Evolutionary conservation across 108 stramenopile genomes (phyloP).

Genomic region (Discostella stelligeroides): DNA sequence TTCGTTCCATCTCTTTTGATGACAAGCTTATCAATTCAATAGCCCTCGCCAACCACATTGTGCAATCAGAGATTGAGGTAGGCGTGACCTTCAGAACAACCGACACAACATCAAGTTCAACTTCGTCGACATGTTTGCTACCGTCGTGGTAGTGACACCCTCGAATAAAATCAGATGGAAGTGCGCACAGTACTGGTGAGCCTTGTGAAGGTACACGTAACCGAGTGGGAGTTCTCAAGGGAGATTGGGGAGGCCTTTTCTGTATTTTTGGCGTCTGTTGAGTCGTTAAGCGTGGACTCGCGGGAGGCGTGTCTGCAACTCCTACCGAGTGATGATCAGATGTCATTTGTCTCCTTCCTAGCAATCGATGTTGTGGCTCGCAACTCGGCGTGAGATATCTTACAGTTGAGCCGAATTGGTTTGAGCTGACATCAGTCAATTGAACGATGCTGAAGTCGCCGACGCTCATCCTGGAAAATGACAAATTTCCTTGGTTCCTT

Average conservation of each 20-base stretch:
- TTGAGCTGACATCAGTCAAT: conserved; percentile 19
- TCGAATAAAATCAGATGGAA: conserved; percentile 17
- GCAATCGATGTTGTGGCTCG: conserved; percentile 27
- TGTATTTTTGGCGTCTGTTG: conserved; percentile 9
- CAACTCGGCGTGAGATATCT: conserved; percentile 17
- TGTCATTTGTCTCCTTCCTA: conserved; percentile 5
- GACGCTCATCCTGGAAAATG: conserved; percentile 27
- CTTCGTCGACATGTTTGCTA: conserved; percentile 64
- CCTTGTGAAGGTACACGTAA: background rate
- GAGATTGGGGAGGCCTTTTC: background rate
- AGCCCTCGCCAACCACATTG: conserved; percentile 57
- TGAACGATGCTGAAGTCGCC: conserved; percentile 27
- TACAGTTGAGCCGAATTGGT: background rate
- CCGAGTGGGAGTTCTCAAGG: conserved; percentile 16
- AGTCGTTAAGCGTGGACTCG: background rate
- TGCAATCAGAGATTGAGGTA: conserved; percentile 70
- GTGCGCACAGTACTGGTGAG: background rate
- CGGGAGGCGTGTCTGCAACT: background rate
- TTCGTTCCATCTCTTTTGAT: conserved; percentile 78
- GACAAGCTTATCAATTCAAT: conserved; percentile 62
- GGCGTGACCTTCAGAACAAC: conserved; percentile 67
- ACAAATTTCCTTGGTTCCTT: conserved; percentile 22
- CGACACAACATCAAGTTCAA: conserved; percentile 70
- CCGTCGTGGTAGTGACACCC: conserved; percentile 66
- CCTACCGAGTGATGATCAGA: background rate